phyloP scores from a whole-genome alignment of 148 eudicot species.

The Heliosperma pusillum region DNA sequence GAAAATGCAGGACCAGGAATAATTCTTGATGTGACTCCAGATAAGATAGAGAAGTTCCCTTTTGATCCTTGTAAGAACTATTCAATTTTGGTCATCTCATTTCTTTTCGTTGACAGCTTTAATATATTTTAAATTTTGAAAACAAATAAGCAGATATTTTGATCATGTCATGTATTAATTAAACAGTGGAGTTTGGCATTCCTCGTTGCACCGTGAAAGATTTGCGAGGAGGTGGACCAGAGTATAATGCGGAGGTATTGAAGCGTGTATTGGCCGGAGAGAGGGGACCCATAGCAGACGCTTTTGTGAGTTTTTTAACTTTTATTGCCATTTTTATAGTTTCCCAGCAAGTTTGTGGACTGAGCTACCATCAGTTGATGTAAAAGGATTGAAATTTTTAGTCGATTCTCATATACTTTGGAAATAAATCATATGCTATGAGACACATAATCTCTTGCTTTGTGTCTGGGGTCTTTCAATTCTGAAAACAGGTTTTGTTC shows the following conservation, averaged over 20 bases:
- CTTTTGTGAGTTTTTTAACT: constrained; percentile 55
- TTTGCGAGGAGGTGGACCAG: constrained; percentile 87
- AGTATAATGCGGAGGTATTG: constrained; percentile 79
- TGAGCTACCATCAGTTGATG: not conserved
- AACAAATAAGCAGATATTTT: not conserved
- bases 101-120: not conserved
- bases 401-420: not conserved
- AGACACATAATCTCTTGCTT: not conserved
- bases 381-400: not conserved
- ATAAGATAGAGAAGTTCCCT: constrained; percentile 66
- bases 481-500: not conserved
- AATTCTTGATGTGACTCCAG: constrained; percentile 76
- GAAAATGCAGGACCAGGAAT: constrained; percentile 71
- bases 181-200: constrained; percentile 86
- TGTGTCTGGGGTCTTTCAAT: not conserved
- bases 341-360: not conserved
- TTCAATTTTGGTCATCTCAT: not conserved
- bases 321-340: not conserved
- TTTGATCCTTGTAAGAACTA: constrained; percentile 83
- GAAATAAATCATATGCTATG: not conserved
- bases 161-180: constrained; percentile 12
- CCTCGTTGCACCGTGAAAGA: constrained; percentile 78
- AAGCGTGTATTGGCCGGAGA: constrained; percentile 80
- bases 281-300: constrained; percentile 82
- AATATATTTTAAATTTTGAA: not conserved